Base-by-base conservation (phyloP, 2,329 filamentous ascomycete species). In the Aureobasidium namibiae region DNA sequence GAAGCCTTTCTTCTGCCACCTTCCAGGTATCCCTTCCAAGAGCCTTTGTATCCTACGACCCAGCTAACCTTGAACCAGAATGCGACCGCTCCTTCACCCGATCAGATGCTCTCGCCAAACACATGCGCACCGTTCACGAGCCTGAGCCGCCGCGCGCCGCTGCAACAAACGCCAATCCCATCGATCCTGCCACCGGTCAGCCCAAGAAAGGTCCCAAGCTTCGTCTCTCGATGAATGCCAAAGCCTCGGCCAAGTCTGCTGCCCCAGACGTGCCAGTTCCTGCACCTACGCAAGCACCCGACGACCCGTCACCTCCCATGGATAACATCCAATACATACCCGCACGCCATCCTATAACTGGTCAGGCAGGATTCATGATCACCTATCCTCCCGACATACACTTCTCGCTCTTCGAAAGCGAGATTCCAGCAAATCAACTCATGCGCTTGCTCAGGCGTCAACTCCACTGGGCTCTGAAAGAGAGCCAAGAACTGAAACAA, bases 81-180 rank as follows among this genome's bases (percentile, higher is more conserved):
- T 99, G 94, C 75, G 94, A 99, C 72, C 88, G 92, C 62, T 92
- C 92, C 33, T 99, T 99, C 68, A 99, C 94, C 2, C 83, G 94
- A 64, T 96, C 92, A 24, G 94, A 99, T 68, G 94, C 94, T 13
- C 81, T 99, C 0, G 91, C 92, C 1, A 99, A 99, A 74, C 94
- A 99, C 72, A 97, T 97, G 90, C 88, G 94, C 66, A 97, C 94
- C 16, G 92, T 99, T 38, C 94, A 99, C 77, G 94, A 99, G 72
- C 96, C 92, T 3, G 94, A 99, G 75, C 89, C 90, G 16, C 80
- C 96, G 23, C 64, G 65, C 46, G 65, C 64, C 86, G 90, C n/a
- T 88, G 89, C 4, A 78, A 77, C 14, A 80, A 92, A 69, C 84
- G 87, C 2, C 83, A 90, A 13, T 85, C 87, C 23, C 88, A 90